Conservation (phyloP, 1,139 yeast genomes). For the Yamadazyma aaseri region DNA sequence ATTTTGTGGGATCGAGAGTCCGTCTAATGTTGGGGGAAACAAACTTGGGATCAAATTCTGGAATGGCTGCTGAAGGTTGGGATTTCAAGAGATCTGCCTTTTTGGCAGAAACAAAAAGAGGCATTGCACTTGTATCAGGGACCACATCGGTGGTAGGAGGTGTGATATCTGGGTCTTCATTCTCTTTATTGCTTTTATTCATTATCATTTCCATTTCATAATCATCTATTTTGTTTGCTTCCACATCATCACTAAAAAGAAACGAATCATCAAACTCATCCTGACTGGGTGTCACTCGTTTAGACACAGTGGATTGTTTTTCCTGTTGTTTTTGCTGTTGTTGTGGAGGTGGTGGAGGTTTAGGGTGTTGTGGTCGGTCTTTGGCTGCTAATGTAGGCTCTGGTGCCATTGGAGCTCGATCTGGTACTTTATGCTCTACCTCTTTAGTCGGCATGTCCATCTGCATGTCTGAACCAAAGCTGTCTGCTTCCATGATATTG, state of each 20-base stretch:
- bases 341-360: not conserved
- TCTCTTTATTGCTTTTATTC: slow-evolving; percentile 16
- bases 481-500: slow-evolving; percentile 7
- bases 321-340: not conserved
- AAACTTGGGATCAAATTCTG: slow-evolving; percentile 48
- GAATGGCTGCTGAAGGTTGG: slow-evolving; percentile 36
- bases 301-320: slow-evolving; percentile 8
- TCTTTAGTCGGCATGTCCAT: no score
- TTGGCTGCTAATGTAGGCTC: slow-evolving; percentile 1
- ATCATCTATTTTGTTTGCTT: slow-evolving; percentile 27
- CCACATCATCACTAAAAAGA: slow-evolving; percentile 62
- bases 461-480: slow-evolving; percentile 1
- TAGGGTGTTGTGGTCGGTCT: slow-evolving; percentile 1
- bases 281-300: slow-evolving; percentile 12
- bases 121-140: slow-evolving; percentile 2
- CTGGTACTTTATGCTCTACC: not conserved
- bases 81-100: slow-evolving; percentile 53
- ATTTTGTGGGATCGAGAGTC: slow-evolving; percentile 57
- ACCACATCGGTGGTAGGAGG: not conserved
- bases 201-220: slow-evolving; percentile 27
- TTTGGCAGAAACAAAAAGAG: slow-evolving; percentile 58
- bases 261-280: slow-evolving; percentile 61
- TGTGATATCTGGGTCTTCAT: slow-evolving; percentile 7
- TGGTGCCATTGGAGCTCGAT: slow-evolving; percentile 1
- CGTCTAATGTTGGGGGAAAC: slow-evolving; percentile 52